These are phyloP conservation scores for Aspergillus sp. DNA, from an alignment of 2,329 filamentous ascomycete species.

Conservation along the genomic window DNA sequence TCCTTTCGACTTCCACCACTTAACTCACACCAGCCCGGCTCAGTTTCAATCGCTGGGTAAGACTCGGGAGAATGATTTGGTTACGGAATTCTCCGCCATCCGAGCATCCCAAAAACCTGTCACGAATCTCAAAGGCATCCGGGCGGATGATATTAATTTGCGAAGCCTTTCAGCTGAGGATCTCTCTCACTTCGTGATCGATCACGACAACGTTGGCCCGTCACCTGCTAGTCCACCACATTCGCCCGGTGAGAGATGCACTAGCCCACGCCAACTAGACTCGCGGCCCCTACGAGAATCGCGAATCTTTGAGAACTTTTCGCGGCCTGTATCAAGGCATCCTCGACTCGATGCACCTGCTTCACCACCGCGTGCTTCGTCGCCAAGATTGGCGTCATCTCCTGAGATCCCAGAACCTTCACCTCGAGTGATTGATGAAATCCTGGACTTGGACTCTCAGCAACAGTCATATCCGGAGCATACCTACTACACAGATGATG, in stretches of 20 bases:
- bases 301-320: constrained; percentile 54
- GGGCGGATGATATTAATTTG: constrained; percentile 48
- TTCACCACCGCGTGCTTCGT: constrained; percentile 38
- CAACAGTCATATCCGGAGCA: constrained; percentile 31
- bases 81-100: constrained; percentile 54
- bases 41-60: constrained; percentile 55
- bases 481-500: constrained; percentile 25
- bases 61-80: constrained; percentile 52
- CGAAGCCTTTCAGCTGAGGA: constrained; percentile 36
- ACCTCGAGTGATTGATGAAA: constrained; percentile 41
- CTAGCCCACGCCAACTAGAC: constrained; percentile 23
- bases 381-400: constrained; percentile 32
- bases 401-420: constrained; percentile 35
- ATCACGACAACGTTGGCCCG: constrained; percentile 20
- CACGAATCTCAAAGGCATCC: constrained; percentile 53
- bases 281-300: constrained; percentile 31
- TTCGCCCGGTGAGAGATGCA: constrained; percentile 28
- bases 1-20: constrained; percentile 65
- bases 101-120: constrained; percentile 53
- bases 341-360: constrained; percentile 41
- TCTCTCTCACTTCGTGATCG: constrained; percentile 21
- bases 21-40: constrained; percentile 58
- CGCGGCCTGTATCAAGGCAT: constrained; percentile 49
- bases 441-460: constrained; percentile 35
- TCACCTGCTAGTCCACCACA: constrained; percentile 31